Base-by-base conservation (phyloP, 2,329 filamentous ascomycete species). In the Sclerotinia glacialis region DNA sequence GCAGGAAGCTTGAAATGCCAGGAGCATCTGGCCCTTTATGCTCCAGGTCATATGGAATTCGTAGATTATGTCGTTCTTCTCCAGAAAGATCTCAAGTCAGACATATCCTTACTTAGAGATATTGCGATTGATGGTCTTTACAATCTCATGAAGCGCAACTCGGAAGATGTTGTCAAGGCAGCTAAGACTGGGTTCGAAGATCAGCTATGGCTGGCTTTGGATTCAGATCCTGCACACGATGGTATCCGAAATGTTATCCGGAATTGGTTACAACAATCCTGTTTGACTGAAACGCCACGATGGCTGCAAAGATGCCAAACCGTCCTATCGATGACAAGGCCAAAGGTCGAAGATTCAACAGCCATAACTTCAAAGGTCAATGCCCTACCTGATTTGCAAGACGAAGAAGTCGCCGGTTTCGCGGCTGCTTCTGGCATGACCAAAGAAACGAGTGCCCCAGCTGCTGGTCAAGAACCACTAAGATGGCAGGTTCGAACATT, bases 321-420 rank as follows among this genome's bases (percentile, higher is more conserved):
- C 31, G 90, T 97, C 14, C 85, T 98, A 69, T 95, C 92, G 46
- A 96, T 96, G 83, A 96, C 91, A 0, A 87, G 91, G 70, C 83
- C 85, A 40, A 91, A 90, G 74, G 79, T 80, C 1, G 84, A 87
- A 52, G 82, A 84, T 53, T 76, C 81, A 0, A 76, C 79, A 6
- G 79, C 78, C 23, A 76, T 77, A 14, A 79, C 81, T 5, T 77
- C 80, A 14, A 85, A 81, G 72, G 76, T 78, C 8, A 82, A 80
- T 12, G 81, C 83, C 5, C 82, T 85, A 16, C 83, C 91, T n/a
- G 95, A 99, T 72, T 79, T 98, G 0, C 90, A 94, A 69, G 95
- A 99, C 75, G 95, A 99, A 76, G 96, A 99, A 77, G 94, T 97
- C 46, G 95, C 95, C 63, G 95, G 95, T 0, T 98, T 99, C 75